Evolutionary conservation across 305 asterid species (phyloP), one percentile per base, ranked within the genome.

Genomic region (Rubia peregrina): DNA sequence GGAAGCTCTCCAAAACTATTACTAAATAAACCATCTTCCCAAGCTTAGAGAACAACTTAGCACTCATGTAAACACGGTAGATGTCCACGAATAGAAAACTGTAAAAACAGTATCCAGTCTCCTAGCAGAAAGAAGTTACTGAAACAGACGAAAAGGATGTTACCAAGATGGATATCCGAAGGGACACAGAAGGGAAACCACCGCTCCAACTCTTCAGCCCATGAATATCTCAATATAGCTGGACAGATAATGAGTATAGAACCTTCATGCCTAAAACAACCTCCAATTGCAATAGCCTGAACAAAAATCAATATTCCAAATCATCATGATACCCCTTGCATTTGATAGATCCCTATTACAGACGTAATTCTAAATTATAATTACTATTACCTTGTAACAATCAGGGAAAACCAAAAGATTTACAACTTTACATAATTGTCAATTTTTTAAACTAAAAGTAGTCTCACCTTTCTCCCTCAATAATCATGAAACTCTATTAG

Each of bases 191-290:
- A 83, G 44, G 97, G 94, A 77, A 90, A 79, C 98, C 98, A 93
- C n/a, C 86, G 97, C 80, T 93, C 98, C 75, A 93, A 74, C 77
- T 92, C 98, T 80, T 92, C 98, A 55, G 96, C 97, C 98, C 98
- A 92, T 60, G 97, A 77, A 81, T 81, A 75, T 69, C 98, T 80
- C 83, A 92, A 84, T 73, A 92, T 92, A 69, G 98, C 98, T 73
- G 98, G 98, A 77, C 98, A 92, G 70, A 92, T 95, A 72, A 92
- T 87, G 76, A 92, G 97, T 76, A 85, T 80, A 73, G 96, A 82
- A 79, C 98, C 98, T 74, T 90, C 95, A 72, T 88, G 82, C 87
- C 73, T 74, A 82, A 89, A 93, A 82, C 94, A 93, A 66, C 89
- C 83, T 46, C 97, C 97, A 75, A 93, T 79, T 70, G 92, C 82